Evolutionary conservation across 2,329 filamentous ascomycete species (phyloP).

Genomic region (Shiraia sp.): DNA sequence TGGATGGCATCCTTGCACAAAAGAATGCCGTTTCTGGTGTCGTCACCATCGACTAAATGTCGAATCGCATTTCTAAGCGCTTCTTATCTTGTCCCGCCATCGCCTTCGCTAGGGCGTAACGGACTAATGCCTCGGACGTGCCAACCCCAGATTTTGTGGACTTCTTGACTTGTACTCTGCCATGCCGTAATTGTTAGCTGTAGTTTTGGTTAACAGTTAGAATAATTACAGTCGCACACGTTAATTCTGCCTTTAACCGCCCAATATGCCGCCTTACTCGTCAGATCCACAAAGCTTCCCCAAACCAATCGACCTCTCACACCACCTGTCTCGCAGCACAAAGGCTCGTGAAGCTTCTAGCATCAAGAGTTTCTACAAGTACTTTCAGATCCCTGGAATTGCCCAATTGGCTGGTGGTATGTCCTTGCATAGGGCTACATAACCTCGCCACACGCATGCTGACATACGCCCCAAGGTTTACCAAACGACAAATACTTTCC

Average conservation of each 20-base stretch:
- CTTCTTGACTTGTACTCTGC: no score
- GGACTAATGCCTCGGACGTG: not conserved
- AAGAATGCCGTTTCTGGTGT: no score
- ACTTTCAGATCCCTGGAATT: slow-evolving; percentile 68
- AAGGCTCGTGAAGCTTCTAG: slow-evolving; percentile 65
- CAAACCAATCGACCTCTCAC: slow-evolving; percentile 72
- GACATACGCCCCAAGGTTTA: slow-evolving; percentile 60
- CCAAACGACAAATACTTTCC: slow-evolving; percentile 84
- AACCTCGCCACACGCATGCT: slow-evolving; percentile 6
- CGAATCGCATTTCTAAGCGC: not conserved
- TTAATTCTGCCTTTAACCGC: no score
- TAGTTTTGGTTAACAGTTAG: no score
- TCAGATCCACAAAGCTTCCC: slow-evolving; percentile 39
- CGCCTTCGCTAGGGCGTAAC: not conserved
- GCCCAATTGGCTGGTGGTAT: slow-evolving; percentile 64
- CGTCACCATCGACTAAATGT: not conserved
- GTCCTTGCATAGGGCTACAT: not conserved
- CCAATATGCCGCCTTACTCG: slow-evolving; percentile 28
- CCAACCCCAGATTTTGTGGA: not conserved
- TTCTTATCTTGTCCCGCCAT: not conserved
- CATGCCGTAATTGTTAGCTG: no score
- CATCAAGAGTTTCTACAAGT: slow-evolving; percentile 86
- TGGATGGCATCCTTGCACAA: slow-evolving; percentile 38
- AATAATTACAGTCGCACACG: no score
- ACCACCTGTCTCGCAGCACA: slow-evolving; percentile 75